Conservation (phyloP, 139 green algal species). For the Chlamydomonas sphaeroides region DNA sequence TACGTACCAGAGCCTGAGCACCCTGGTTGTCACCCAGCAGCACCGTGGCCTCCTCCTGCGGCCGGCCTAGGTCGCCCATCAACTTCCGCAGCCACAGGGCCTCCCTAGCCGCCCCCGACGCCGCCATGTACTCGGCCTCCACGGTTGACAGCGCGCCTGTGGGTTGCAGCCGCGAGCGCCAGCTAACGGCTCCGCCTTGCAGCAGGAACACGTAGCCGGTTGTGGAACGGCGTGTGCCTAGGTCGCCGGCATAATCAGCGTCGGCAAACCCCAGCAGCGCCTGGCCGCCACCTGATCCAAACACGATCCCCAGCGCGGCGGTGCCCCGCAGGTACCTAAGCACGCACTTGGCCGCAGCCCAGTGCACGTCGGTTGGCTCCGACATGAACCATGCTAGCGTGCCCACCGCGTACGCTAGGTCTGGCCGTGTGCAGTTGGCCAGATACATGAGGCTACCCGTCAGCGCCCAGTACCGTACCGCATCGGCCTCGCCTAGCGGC, state of each 20-base stretch:
- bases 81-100: constrained; percentile 59
- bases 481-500: not conserved
- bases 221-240: not conserved
- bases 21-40: not conserved
- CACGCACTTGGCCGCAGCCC: not conserved
- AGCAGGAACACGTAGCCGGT: constrained; percentile 18
- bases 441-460: not conserved
- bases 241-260: not conserved
- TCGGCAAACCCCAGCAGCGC: not conserved
- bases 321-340: not conserved
- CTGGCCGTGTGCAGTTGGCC: no score
- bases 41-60: not conserved
- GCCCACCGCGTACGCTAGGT: not conserved
- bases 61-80: constrained; percentile 24
- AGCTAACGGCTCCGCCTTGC: constrained; percentile 16
- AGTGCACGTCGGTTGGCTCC: not conserved
- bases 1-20: not conserved
- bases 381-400: not conserved
- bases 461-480: not conserved
- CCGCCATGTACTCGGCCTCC: constrained; percentile 61
- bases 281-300: no score
- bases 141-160: constrained; percentile 59
- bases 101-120: constrained; percentile 46
- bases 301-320: not conserved
- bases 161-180: constrained; percentile 30